Base-by-base conservation (phyloP, 2,329 filamentous ascomycete species). In the Cladobotryum mycophilum region DNA sequence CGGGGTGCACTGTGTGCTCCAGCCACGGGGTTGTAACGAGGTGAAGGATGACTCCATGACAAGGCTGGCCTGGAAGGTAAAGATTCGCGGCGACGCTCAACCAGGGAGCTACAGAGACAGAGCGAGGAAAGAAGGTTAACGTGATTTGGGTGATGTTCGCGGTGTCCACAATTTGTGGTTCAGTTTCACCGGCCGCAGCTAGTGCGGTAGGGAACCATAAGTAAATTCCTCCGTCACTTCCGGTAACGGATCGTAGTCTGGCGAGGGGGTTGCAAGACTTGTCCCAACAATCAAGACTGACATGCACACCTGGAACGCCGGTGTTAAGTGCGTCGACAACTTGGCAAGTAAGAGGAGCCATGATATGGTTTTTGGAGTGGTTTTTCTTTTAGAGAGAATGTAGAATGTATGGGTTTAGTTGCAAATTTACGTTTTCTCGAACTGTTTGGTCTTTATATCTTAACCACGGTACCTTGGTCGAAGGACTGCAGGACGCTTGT, bases 311-410 rank as follows among this genome's bases (percentile, higher is more conserved):
- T 22, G 41, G 35, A 2, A 52, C 22, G 4, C 53, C 25, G 7
- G 8, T 34, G n/a, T 49, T 3, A 12, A 40, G 37, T 22, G 34
- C 34, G n/a, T 53, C 17, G n/a, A 53, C 17, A 18, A 53, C 52
- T 48, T 17, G 15, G 12, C 37, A 53, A 25, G 46, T 38, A 18
- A 53, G n/a, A n/a, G 48, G 51, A 34, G 48, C 51, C 25, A 53
- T 53, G 6, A 20, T 49, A 9, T 18, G 12, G 20, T 30, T 30
- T 11, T 30, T 30, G 9, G 25, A 30, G 9, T 7, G 9, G 25
- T 30, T 30, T 4, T 30, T 4, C 8, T 6, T 17, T 48, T 7
- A 13, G 7, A 20, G 12, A 41, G 38, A 9, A 12, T 41, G 15
- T 9, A 30, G 7, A 35, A 18, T 48, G 14, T 48, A 5, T 17